These are phyloP conservation scores for Thielaviopsis ethacetica DNA, from an alignment of 2,329 filamentous ascomycete species.

Conservation along the genomic window DNA sequence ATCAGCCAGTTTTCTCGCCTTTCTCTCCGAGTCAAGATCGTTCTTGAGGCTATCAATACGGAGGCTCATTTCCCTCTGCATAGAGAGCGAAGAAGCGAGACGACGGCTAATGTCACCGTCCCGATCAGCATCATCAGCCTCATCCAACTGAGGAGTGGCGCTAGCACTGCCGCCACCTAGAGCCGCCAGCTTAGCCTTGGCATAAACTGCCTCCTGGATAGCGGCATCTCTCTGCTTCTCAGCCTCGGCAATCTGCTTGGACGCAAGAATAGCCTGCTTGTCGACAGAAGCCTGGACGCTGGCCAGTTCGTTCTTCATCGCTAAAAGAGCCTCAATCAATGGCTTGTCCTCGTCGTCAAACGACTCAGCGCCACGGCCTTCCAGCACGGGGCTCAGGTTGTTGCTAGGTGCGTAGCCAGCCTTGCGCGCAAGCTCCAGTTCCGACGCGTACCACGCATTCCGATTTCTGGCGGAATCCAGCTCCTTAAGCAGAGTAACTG, in stretches of 20 bases:
- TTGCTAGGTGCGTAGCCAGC: slow-evolving; percentile 66
- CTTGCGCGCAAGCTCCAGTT: slow-evolving; percentile 80
- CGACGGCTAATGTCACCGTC: slow-evolving; percentile 62
- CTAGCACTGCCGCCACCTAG: slow-evolving; percentile 41
- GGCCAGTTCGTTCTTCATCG: slow-evolving; percentile 76
- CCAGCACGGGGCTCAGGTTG: slow-evolving; percentile 54
- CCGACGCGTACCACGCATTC: slow-evolving; percentile 95
- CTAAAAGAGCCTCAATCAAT: slow-evolving; percentile 76
- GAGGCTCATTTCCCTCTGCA: slow-evolving; percentile 67
- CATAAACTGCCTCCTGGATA: slow-evolving; percentile 88
- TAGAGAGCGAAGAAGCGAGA: slow-evolving; percentile 62
- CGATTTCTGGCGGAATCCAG: slow-evolving; percentile 69
- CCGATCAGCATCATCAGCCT: slow-evolving; percentile 44
- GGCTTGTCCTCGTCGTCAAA: slow-evolving; percentile 88
- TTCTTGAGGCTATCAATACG: slow-evolving; percentile 50
- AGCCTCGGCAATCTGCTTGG: slow-evolving; percentile 79
- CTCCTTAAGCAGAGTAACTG: slow-evolving; percentile 67
- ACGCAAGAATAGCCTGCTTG: slow-evolving; percentile 68
- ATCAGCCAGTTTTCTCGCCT: slow-evolving; percentile 68
- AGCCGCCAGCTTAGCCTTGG: slow-evolving; percentile 80
- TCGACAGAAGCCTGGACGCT: slow-evolving; percentile 86
- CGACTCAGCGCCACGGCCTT: slow-evolving; percentile 58
- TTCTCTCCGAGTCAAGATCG: slow-evolving; percentile 68
- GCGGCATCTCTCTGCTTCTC: slow-evolving; percentile 89
- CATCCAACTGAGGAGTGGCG: slow-evolving; percentile 42